Conservation (phyloP, 1,284 basidiomycete genomes). For the Pascua guehoae region DNA sequence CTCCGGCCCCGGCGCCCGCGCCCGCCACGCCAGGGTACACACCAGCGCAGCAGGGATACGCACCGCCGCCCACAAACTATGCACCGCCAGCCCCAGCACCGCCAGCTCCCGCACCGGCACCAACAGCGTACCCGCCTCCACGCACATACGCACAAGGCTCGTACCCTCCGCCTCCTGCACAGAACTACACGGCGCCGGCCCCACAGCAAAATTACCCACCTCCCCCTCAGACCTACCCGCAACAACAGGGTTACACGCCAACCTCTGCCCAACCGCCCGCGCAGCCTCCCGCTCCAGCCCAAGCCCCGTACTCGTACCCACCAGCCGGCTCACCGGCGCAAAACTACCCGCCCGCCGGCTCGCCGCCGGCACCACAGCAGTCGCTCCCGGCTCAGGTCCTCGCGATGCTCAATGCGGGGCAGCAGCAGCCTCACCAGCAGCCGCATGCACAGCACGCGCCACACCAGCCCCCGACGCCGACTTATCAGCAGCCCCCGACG, state of each 20-base stretch:
- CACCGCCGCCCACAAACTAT: not conserved
- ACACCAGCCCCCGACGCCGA: too few relatives aligned
- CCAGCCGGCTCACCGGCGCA: not conserved
- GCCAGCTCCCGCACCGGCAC: not conserved
- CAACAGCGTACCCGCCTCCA: constrained; percentile 1
- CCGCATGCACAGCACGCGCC: not conserved
- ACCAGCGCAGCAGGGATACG: not conserved
- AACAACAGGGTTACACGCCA: not conserved
- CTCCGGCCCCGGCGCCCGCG: not conserved
- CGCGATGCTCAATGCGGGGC: constrained; percentile 55
- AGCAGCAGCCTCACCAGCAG: constrained; percentile 3
- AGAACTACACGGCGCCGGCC: constrained; percentile 19
- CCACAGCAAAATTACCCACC: constrained; percentile 14
- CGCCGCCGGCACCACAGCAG: constrained; percentile 38
- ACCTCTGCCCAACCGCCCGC: constrained; percentile 26
- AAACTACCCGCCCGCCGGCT: not conserved
- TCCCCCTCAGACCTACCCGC: too few relatives aligned
- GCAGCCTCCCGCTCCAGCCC: constrained; percentile 1
- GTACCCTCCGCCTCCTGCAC: constrained; percentile 3
- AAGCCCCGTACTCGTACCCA: constrained; percentile 4
- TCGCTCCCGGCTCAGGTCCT: constrained; percentile 61
- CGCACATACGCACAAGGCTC: not conserved
- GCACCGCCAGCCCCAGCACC: not conserved
- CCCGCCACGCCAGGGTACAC: not conserved
- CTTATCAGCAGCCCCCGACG: too few relatives aligned